phyloP scores from a whole-genome alignment of 345 rosid species.

The Populus deltoides region DNA sequence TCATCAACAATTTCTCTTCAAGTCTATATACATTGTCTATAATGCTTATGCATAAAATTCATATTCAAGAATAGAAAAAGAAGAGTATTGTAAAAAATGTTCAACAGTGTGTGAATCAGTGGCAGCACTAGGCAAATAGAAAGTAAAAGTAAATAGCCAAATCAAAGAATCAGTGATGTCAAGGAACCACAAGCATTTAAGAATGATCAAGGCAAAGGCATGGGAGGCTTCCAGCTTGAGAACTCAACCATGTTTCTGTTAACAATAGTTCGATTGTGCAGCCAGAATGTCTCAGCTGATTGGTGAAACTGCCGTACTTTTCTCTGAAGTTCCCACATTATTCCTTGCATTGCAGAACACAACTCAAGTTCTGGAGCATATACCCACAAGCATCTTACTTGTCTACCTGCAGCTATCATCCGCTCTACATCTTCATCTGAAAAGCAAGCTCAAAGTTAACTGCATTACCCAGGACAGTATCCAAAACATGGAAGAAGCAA shows the following conservation, averaged over 20 bases:
- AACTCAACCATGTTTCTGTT: slow-evolving; percentile 66
- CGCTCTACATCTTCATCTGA: slow-evolving; percentile 60
- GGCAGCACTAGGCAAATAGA: not conserved
- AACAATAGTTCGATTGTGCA: slow-evolving; percentile 71
- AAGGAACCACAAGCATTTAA: not conserved
- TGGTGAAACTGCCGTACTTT: slow-evolving; percentile 89
- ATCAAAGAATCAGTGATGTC: not conserved
- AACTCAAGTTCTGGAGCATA: slow-evolving; percentile 60
- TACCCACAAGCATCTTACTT: slow-evolving; percentile 74
- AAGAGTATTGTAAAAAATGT: not conserved
- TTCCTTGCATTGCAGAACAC: slow-evolving; percentile 79
- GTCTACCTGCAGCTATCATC: slow-evolving; percentile 69
- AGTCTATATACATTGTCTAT: not conserved
- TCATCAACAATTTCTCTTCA: not conserved
- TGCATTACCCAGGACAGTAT: not conserved
- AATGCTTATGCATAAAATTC: not conserved
- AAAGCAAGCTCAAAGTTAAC: not conserved
- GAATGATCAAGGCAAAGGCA: slow-evolving; percentile 58
- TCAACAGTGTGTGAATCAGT: not conserved
- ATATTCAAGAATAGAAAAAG: not conserved
- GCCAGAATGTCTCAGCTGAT: slow-evolving; percentile 92
- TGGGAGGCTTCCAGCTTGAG: slow-evolving; percentile 71
- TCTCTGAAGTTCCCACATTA: slow-evolving; percentile 92
- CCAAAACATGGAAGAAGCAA: not conserved
- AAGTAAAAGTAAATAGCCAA: not conserved